Conservation (phyloP, 805 yeast genomes). For the Candida ortonii region DNA sequence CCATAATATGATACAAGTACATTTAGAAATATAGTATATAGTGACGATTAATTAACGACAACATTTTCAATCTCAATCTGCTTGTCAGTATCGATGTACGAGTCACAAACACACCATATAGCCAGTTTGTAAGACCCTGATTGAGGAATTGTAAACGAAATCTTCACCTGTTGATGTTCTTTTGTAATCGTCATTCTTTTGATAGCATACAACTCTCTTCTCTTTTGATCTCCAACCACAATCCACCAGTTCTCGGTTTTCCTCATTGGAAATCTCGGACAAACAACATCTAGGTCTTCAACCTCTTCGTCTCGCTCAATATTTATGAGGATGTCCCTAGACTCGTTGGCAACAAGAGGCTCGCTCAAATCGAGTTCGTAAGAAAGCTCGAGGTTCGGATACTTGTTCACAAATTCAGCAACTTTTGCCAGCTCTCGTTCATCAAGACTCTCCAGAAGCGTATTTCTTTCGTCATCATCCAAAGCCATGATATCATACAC, state of each 20-base stretch:
- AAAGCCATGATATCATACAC: constrained; percentile 77
- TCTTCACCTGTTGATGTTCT: constrained; percentile 48
- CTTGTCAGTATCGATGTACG: constrained; percentile 90
- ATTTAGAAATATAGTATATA: no score
- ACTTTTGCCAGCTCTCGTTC: constrained; percentile 56
- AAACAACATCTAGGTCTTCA: constrained; percentile 54
- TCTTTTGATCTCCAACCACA: constrained; percentile 65
- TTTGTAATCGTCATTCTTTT: constrained; percentile 57
- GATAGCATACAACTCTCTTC: constrained; percentile 66
- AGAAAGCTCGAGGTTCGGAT: constrained; percentile 77
- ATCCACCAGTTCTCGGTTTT: constrained; percentile 86
- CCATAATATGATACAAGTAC: no score
- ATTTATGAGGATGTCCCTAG: constrained; percentile 44
- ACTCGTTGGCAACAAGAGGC: constrained; percentile 43
- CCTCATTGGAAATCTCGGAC: constrained; percentile 55
- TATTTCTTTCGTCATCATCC: constrained; percentile 62
- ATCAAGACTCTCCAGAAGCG: constrained; percentile 51
- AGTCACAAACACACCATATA: constrained; percentile 87
- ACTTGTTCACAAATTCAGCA: constrained; percentile 85
- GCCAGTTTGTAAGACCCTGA: constrained; percentile 62
- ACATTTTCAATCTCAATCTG: constrained; percentile 57
- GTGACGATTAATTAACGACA: constrained; percentile 29
- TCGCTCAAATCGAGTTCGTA: constrained; percentile 46
- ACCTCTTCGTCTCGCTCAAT: constrained; percentile 76
- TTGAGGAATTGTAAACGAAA: constrained; percentile 57